A percentile compares a stretch with the other conserved stretches of the same genome.
Conservation (phyloP, 2,329 filamentous ascomycete species). For the Fusarium sp. region DNA sequence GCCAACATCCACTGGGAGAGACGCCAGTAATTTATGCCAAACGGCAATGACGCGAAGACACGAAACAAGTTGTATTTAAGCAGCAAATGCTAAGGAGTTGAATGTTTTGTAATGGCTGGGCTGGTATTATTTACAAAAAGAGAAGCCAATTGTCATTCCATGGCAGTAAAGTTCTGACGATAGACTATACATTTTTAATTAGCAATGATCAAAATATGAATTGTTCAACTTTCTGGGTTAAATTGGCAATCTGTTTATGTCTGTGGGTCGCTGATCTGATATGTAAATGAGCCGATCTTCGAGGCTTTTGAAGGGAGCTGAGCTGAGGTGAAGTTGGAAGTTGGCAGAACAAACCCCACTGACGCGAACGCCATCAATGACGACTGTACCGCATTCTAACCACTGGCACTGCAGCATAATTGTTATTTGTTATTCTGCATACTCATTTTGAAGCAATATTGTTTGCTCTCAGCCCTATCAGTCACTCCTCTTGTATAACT, state of each 20-base stretch:
- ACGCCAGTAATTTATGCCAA: slow-evolving; percentile 57
- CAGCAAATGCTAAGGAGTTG: slow-evolving; percentile 45
- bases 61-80: slow-evolving; percentile 44
- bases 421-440: not conserved
- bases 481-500: not conserved
- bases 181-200: slow-evolving; percentile 46
- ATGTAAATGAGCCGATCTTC: slow-evolving; percentile 6
- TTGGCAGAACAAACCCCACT: slow-evolving; percentile 31
- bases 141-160: slow-evolving; percentile 37
- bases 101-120: slow-evolving; percentile 43
- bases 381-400: slow-evolving; percentile 16
- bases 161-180: slow-evolving; percentile 37
- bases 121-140: slow-evolving; percentile 36
- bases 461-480: not conserved
- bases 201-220: slow-evolving; percentile 38
- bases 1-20: slow-evolving; percentile 81
- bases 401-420: not conserved
- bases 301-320: not conserved
- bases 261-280: slow-evolving; percentile 1
- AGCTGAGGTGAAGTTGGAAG: slow-evolving; percentile 25
- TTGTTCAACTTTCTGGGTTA: not conserved
- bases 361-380: slow-evolving; percentile 29
- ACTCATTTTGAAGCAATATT: not conserved
- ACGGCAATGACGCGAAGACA: slow-evolving; percentile 29
- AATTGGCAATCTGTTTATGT: not conserved